A percentile compares a stretch with the other conserved stretches of the same genome.
Conservation (phyloP, 2,329 filamentous ascomycete genomes). For the Fusarium praegraminearum region DNA sequence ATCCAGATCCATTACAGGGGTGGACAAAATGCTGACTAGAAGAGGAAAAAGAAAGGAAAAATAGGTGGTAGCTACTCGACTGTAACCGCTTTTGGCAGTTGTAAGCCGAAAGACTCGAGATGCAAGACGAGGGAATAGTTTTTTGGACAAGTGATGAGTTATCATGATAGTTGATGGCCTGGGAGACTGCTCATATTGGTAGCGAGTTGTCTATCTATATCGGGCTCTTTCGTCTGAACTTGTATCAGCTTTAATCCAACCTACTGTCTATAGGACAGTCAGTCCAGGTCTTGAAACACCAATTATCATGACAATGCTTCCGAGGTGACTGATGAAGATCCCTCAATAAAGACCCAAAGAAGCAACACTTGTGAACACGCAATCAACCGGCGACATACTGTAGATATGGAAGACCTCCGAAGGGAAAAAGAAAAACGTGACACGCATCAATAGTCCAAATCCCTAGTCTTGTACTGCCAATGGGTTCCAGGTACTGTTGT, state of each 20-base stretch:
- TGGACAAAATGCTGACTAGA: neutral
- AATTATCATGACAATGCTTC: too few species aligned
- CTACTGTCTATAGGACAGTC: neutral
- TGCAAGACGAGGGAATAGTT: neutral
- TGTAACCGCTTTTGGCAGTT: constrained; percentile 1
- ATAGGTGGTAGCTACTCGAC: neutral
- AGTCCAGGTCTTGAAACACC: neutral
- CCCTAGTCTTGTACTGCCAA: neutral
- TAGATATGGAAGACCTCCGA: neutral
- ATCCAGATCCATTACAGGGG: constrained; percentile 18
- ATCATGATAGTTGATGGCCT: neutral
- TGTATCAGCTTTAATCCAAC: neutral
- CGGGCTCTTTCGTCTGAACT: neutral
- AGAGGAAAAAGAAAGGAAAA: neutral
- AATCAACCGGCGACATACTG: neutral
- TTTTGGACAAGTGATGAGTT: neutral
- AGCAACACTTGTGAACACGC: neutral
- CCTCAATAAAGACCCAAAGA: neutral
- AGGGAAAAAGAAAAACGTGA: neutral
- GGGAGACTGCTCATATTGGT: neutral
- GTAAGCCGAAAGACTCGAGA: neutral
- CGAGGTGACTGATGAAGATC: neutral
- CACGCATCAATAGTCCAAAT: neutral
- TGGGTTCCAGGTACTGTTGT: neutral
- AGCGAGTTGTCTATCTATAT: neutral